These are phyloP conservation scores for Nelumbo lutea DNA, from an alignment of 164 flowering plant genomes.

Conservation along the genomic window DNA sequence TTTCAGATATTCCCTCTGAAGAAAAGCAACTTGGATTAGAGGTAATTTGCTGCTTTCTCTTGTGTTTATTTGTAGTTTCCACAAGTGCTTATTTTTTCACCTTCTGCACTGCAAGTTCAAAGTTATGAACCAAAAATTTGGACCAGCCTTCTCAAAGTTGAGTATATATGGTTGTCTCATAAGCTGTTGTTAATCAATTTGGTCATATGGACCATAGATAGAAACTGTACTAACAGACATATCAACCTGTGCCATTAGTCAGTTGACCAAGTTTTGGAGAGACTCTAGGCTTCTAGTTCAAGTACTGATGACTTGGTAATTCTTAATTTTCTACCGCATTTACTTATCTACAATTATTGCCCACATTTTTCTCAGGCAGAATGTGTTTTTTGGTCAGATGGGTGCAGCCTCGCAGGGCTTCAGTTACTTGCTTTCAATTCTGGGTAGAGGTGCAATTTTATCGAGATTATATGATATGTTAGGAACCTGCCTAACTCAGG, in stretches of 20 bases:
- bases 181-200: no score
- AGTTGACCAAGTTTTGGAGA: not conserved
- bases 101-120: not conserved
- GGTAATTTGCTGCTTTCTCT: constrained; percentile 28
- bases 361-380: not conserved
- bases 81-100: not conserved
- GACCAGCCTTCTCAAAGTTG: not conserved
- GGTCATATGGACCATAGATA: not conserved
- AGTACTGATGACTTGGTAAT: not conserved
- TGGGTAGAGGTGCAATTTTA: no score
- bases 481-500: no score
- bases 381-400: no score
- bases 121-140: not conserved
- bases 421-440: no score
- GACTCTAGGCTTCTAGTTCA: not conserved
- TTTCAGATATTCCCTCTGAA: constrained; percentile 41
- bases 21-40: constrained; percentile 32
- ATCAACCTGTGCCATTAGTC: not conserved
- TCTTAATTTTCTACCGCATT: not conserved
- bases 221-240: not conserved
- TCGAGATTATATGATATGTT: no score
- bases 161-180: not conserved
- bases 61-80: no score
- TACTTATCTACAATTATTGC: not conserved
- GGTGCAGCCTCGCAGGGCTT: no score